Evolutionary conservation across 768 basidiomycete species (phyloP), one percentile per base, ranked within the genome.

Genomic region (Holtermannia corniformis): DNA sequence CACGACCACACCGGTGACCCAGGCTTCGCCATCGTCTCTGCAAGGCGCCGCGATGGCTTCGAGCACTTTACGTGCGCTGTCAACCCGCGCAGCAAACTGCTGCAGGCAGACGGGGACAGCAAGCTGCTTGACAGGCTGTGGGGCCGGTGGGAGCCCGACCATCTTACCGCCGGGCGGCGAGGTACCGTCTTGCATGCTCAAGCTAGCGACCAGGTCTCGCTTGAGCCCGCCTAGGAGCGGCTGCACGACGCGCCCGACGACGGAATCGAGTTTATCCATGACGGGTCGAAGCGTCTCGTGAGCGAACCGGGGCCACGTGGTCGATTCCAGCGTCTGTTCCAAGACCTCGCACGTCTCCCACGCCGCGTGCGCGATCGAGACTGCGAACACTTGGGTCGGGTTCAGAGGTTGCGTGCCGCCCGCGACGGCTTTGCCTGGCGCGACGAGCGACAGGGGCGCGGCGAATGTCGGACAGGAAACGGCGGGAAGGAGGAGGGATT

Each of bases 391-490:
- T 46, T 72, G 70, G 5, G 60, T 49, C 1, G 64, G 61, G 48
- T 72, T 72, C 54, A 72, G 65, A 0, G 64, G 67, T 32, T 60
- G 50, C 4, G 59, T 40, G 14, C 54, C 37, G 3, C 55, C 41
- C 3, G 61, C 50, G 3, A 41, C 16, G 7, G 32, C 16, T 7
- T 16, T 16, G 7, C 16, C 16, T 7, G 49, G 26, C 2, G 78
- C 74, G 43, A 75, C 88, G 19, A 86, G 81, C 60, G 90, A 90
- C 57, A 90, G 79, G n/a, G 92, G 75, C 32, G 78, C 71, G 51
- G 80, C 76, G 72, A 87, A 92, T 2, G 84, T 81, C 24, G 82
- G 70, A 51, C 92, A 79, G n/a, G 90, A 88, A 10, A 92, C 70
- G 68, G 81, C 78, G 7, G 90, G 71, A 10, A 88, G 54, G 84